phyloP scores from a whole-genome alignment of 1,139 yeast genomes.

The Petasospora fabianii region DNA sequence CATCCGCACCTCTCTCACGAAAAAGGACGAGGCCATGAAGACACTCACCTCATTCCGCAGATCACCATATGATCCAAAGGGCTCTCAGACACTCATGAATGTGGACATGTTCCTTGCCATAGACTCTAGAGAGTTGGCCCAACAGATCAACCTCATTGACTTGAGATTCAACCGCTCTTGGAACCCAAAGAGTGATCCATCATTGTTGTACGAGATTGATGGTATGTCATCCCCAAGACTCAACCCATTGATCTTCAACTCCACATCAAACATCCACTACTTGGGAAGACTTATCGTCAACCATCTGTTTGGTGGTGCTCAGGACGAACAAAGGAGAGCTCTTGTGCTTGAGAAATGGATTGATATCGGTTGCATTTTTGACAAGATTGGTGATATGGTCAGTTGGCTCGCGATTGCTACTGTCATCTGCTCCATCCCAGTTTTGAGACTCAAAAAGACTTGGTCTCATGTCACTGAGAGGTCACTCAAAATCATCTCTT shows the following conservation, averaged over 20 bases:
- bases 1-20: slow-evolving; percentile 39
- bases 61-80: slow-evolving; percentile 20
- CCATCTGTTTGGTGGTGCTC: slow-evolving; percentile 51
- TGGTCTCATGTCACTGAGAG: slow-evolving; percentile 74
- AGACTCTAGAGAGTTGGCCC: slow-evolving; percentile 48
- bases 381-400: slow-evolving; percentile 86
- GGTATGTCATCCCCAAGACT: slow-evolving; percentile 39
- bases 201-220: slow-evolving; percentile 46
- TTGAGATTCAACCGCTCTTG: slow-evolving; percentile 55
- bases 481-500: slow-evolving; percentile 58
- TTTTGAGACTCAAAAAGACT: slow-evolving; percentile 65
- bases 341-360: slow-evolving; percentile 79
- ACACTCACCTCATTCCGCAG: slow-evolving; percentile 30
- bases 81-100: slow-evolving; percentile 25
- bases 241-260: slow-evolving; percentile 67
- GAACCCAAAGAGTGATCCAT: slow-evolving; percentile 70
- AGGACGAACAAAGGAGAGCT: slow-evolving; percentile 45
- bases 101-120: slow-evolving; percentile 41
- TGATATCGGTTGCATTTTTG: slow-evolving; percentile 72
- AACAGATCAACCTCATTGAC: slow-evolving; percentile 55
- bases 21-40: slow-evolving; percentile 40
- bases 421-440: slow-evolving; percentile 76
- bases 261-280: slow-evolving; percentile 66
- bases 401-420: slow-evolving; percentile 93
- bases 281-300: slow-evolving; percentile 66